Base-by-base conservation (phyloP, 371 early-diverging fungal species). In the Mortierella sp. region DNA sequence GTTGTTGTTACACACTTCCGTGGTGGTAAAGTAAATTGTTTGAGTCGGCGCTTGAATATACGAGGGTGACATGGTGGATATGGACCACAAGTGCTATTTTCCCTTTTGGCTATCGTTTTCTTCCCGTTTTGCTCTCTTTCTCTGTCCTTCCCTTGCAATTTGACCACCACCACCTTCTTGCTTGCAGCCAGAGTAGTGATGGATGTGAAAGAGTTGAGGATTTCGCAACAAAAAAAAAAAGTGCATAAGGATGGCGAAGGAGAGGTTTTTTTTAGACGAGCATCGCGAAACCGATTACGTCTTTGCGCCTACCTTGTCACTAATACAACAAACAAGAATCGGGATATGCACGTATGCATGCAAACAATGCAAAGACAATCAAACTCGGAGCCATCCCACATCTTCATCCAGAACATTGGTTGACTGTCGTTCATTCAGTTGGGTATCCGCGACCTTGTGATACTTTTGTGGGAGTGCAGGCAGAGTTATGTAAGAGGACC, bases 1-100 rank as follows among this genome's bases (percentile, higher is more conserved):
- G 65, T 65, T 65, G 60, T 51, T 21, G 51, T 51, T 60, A 60
- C 29, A 29, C 14, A 6, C 32, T 32, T 29, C 14, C 32, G 32
- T 65, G 24, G 21, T 65, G 35, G 38, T 3, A 14, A 16, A 18
- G 32, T 6, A 12, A 12, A 38, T 32, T 35, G 35, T 65, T 65
- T 65, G 24, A 24, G 38, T 32, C 65, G 65, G 38, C 65, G 38
- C 38, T 65, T 65, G 65, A 65, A 65, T 65, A 65, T 21, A 14
- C 21, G 65, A 38, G 35, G 35, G 38, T 38, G 38, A 32, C 29
- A 5, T 60, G 32, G 60, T 51, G 14, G 12, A 27, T 11, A 0
- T 11, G 60, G 60, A 58, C 60, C 60, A 60, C 60, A 60, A 60
- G 60, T 16, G 60, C 6, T 32, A 35, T 60, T 60, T 51, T 60